Conservation (phyloP, 139 green algal genomes). For the Chlorella sp. region DNA sequence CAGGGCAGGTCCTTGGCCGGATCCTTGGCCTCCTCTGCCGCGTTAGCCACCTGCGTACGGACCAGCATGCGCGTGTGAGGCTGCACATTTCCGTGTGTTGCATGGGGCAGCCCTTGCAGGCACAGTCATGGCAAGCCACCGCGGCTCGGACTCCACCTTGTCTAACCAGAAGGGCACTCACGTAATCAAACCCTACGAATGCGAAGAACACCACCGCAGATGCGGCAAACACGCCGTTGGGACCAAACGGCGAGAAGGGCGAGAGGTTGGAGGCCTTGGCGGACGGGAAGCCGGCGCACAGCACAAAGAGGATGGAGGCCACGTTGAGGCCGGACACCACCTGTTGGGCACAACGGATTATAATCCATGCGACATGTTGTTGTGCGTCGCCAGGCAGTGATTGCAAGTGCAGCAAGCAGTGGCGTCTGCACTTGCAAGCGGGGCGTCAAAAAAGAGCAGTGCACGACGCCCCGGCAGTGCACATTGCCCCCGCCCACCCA, state of each 20-base stretch:
- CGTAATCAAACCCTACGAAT: constrained; percentile 27
- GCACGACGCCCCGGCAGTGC: not conserved
- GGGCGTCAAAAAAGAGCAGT: too few species aligned
- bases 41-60: constrained; percentile 57
- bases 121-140: not conserved
- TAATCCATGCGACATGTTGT: too few species aligned
- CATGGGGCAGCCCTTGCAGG: not conserved
- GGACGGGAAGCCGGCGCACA: constrained; percentile 52
- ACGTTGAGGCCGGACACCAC: constrained; percentile 58
- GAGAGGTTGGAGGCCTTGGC: constrained; percentile 53
- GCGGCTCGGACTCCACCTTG: too few species aligned
- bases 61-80: not conserved
- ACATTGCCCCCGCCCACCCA: constrained; percentile 13
- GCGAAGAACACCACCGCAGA: constrained; percentile 64
- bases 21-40: constrained; percentile 71
- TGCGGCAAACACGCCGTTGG: constrained; percentile 58
- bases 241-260: constrained; percentile 59
- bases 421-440: too few species aligned
- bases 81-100: not conserved
- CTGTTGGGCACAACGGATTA: too few species aligned
- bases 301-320: constrained; percentile 64
- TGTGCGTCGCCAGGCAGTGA: too few species aligned
- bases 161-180: too few species aligned
- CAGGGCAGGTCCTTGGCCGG: constrained; percentile 72
- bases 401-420: constrained; percentile 10